phyloP scores from a whole-genome alignment of 2,329 filamentous ascomycete genomes.

The Myriosclerotinia curreyana region DNA sequence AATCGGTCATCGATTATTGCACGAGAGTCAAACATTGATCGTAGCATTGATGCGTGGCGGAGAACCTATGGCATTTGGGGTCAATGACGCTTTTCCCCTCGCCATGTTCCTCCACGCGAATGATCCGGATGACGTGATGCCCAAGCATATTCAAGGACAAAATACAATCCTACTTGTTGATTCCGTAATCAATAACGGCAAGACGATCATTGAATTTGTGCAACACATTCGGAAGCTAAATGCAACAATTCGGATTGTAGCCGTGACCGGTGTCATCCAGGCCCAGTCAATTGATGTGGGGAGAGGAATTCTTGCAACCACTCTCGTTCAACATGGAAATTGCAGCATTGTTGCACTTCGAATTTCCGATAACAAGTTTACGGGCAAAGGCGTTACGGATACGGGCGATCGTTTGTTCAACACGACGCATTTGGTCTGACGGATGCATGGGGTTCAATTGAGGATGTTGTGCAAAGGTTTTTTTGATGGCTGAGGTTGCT shows the following conservation, averaged over 20 bases:
- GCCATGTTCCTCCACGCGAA: constrained; percentile 52
- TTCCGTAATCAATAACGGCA: constrained; percentile 58
- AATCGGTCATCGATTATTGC: constrained; percentile 45
- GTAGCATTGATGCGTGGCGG: constrained; percentile 62
- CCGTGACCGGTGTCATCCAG: constrained; percentile 57
- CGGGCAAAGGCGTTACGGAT: constrained; percentile 51
- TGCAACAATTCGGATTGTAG: constrained; percentile 46
- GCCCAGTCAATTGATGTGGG: constrained; percentile 29
- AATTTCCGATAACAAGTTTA: constrained; percentile 55
- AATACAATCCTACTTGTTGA: constrained; percentile 54
- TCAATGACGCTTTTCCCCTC: constrained; percentile 51
- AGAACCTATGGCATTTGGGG: constrained; percentile 58
- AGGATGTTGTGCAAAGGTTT: neutral
- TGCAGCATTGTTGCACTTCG: constrained; percentile 47
- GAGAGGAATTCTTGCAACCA: neutral
- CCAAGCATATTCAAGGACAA: constrained; percentile 43
- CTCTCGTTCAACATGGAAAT: constrained; percentile 36
- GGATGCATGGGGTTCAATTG: neutral
- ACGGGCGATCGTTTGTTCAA: constrained; percentile 59
- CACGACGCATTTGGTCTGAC: constrained; percentile 43
- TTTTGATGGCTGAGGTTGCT: neutral
- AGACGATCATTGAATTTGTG: constrained; percentile 49
- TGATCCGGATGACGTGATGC: constrained; percentile 43
- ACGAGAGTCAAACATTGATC: constrained; percentile 52
- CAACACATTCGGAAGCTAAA: constrained; percentile 45